Conservation (phyloP, 148 eudicot genomes). For the Tetragonia tetragonoides region DNA sequence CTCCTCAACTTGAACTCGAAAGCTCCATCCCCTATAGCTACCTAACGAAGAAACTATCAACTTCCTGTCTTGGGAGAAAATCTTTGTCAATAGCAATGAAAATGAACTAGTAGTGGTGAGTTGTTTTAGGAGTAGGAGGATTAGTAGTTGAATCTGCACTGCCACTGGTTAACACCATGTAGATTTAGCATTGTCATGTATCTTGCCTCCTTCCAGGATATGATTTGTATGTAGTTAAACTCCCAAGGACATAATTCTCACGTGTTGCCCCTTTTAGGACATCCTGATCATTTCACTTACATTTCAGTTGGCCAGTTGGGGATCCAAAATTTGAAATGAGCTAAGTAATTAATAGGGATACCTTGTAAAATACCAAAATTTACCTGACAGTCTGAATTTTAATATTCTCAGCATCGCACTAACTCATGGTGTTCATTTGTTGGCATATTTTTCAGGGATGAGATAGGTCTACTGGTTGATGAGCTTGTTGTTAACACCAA, state of each 20-base stretch:
- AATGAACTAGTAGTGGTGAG: background rate
- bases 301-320: background rate
- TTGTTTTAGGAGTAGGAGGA: background rate
- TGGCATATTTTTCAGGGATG: slow-evolving; percentile 51
- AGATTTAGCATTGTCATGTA: slow-evolving; percentile 5
- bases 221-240: too few relatives aligned
- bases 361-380: background rate
- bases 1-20: background rate
- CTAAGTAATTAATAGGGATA: background rate
- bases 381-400: background rate
- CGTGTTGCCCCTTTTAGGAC: too few relatives aligned
- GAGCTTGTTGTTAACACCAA: slow-evolving; percentile 64
- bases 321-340: background rate
- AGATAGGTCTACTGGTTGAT: slow-evolving; percentile 53
- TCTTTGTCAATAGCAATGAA: background rate
- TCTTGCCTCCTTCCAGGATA: background rate
- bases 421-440: background rate
- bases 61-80: background rate
- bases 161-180: background rate
- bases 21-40: background rate
- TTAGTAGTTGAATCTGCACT: background rate
- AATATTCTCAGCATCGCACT: background rate
- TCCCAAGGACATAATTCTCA: too few relatives aligned
- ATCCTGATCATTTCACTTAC: too few relatives aligned
- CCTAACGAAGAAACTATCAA: background rate